phyloP scores from a whole-genome alignment of 805 yeast species.

The Candida nonsorbophila region DNA sequence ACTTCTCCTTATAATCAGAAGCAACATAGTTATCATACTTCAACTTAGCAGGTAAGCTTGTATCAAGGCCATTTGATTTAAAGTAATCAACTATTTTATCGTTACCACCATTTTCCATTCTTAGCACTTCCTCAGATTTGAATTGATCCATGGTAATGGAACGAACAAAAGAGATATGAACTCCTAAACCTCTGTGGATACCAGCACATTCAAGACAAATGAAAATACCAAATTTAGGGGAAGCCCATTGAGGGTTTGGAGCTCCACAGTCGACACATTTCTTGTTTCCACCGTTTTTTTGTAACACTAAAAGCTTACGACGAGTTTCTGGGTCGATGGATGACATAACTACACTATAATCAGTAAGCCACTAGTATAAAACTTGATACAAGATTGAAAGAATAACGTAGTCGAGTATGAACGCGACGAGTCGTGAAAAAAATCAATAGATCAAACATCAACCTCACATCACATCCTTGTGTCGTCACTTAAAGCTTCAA shows the following conservation, averaged over 20 bases:
- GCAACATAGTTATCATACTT: constrained; percentile 90
- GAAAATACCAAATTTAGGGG: constrained; percentile 95
- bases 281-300: constrained; percentile 68
- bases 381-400: no score
- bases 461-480: no score
- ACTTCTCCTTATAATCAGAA: constrained; percentile 84
- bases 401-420: no score
- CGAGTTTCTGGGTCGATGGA: constrained; percentile 92
- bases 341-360: no score
- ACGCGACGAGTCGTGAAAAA: no score
- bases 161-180: constrained; percentile 93
- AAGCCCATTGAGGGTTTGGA: constrained; percentile 99
- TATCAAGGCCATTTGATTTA: constrained; percentile 64
- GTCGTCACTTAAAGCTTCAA: constrained; percentile 5
- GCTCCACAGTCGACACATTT: constrained; percentile 92
- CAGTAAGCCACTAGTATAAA: no score
- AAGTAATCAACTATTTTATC: constrained; percentile 67
- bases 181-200: constrained; percentile 90
- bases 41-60: constrained; percentile 54
- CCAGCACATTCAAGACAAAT: constrained; percentile 99
- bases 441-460: no score
- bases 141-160: constrained; percentile 98
- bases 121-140: constrained; percentile 80
- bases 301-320: constrained; percentile 68
- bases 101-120: constrained; percentile 96